Conservation (phyloP, 148 eudicot species). For the Cornus florida region DNA sequence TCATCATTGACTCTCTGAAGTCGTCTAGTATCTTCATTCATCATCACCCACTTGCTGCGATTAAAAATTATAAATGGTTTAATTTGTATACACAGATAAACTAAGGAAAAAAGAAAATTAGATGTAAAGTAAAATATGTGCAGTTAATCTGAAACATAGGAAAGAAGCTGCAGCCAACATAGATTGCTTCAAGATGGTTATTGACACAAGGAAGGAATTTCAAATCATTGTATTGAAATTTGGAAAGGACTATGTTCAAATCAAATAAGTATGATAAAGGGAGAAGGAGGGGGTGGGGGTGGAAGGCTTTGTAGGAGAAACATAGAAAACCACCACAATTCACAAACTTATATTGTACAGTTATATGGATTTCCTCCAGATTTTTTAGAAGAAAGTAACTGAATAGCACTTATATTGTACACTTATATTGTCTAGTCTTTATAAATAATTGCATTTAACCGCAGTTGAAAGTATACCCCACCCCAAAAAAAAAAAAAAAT, state of each 20-base stretch:
- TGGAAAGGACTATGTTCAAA: neutral
- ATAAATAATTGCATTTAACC: neutral
- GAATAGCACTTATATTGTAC: no score
- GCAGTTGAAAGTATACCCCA: neutral
- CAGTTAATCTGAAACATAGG: neutral
- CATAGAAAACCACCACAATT: no score
- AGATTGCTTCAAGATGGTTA: neutral
- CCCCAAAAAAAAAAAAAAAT: no score
- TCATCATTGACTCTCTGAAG: constrained; percentile 79
- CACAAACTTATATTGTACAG: no score
- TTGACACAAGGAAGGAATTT: neutral
- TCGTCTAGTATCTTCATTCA: constrained; percentile 90
- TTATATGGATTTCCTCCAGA: no score
- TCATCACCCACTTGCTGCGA: constrained; percentile 97
- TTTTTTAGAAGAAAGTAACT: no score
- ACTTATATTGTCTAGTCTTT: no score
- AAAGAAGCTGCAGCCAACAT: neutral
- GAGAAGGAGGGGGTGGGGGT: no score
- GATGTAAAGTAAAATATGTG: no score
- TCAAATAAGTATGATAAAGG: neutral
- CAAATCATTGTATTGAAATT: neutral
- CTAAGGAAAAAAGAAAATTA: neutral
- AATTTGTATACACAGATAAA: neutral
- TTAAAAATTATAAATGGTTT: constrained; percentile 9
- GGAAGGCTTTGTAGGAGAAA: no score